Evolutionary conservation across 2,329 filamentous ascomycete species (phyloP).

Genomic region (Alternaria alternata): DNA sequence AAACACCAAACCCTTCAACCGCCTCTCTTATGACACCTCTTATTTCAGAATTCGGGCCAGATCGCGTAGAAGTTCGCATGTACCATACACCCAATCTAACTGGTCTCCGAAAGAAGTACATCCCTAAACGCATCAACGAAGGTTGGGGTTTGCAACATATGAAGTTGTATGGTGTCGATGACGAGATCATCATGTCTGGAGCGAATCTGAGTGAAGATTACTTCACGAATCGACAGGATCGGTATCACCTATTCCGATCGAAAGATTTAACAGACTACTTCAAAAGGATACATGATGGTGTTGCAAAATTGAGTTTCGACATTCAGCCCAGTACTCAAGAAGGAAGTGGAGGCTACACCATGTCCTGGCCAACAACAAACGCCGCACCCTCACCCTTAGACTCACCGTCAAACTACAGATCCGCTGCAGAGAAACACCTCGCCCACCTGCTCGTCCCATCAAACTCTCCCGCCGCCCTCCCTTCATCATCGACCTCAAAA

Average conservation of each 20-base stretch:
- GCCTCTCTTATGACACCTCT: constrained; percentile 87
- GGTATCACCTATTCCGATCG: constrained; percentile 90
- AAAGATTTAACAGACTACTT: constrained; percentile 84
- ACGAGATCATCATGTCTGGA: constrained; percentile 89
- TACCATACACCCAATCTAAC: constrained; percentile 97
- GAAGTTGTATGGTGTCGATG: constrained; percentile 96
- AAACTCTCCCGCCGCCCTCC: constrained; percentile 46
- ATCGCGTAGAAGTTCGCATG: constrained; percentile 92
- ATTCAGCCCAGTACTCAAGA: constrained; percentile 68
- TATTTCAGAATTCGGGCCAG: constrained; percentile 81
- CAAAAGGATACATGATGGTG: constrained; percentile 75
- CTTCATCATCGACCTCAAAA: constrained; percentile 31
- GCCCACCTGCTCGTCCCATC: constrained; percentile 69
- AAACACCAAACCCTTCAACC: constrained; percentile 84
- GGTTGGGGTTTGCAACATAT: constrained; percentile 99
- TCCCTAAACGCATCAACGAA: constrained; percentile 93
- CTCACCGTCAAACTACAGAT: constrained; percentile 73
- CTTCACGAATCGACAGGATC: constrained; percentile 93
- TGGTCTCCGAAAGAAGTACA: constrained; percentile 80
- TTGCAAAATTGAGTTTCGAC: constrained; percentile 82
- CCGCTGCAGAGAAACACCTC: constrained; percentile 72
- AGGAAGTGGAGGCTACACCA: constrained; percentile 59
- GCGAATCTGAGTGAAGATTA: constrained; percentile 94
- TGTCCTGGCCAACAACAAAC: constrained; percentile 79
- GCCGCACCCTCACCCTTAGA: constrained; percentile 77